Conservation (phyloP, 495 filamentous ascomycete species). For the Neurospora sp. region DNA sequence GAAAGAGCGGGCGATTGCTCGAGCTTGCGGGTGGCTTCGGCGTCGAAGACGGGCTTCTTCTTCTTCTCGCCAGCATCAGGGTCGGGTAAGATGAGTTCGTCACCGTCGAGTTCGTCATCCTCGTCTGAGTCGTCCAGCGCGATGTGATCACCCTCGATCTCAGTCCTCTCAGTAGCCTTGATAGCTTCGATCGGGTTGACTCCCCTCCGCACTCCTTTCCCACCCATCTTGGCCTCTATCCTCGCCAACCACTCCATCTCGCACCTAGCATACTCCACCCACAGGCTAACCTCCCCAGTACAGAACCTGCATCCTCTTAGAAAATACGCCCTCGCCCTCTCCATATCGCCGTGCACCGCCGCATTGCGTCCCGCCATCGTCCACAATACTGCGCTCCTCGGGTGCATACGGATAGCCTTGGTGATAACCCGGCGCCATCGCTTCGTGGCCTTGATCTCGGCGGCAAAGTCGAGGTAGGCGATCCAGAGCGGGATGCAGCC, state of each 20-base stretch:
- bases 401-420: conserved; percentile 70
- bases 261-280: conserved; percentile 83
- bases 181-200: conserved; percentile 28
- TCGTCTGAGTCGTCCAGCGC: conserved; percentile 30
- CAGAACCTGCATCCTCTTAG: conserved; percentile 88
- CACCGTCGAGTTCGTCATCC: conserved; percentile 30
- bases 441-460: conserved; percentile 65
- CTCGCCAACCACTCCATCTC: conserved; percentile 87
- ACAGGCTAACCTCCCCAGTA: conserved; percentile 56
- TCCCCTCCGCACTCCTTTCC: conserved; percentile 42
- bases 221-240: conserved; percentile 59
- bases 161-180: conserved; percentile 25
- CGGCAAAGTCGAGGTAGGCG: conserved; percentile 78
- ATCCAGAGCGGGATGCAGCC: conserved; percentile 81
- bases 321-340: conserved; percentile 64
- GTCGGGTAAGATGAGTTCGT: conserved; percentile 33
- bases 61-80: conserved; percentile 23
- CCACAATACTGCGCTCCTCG: conserved; percentile 77
- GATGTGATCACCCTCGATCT: conserved; percentile 19
- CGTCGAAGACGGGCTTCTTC: conserved; percentile 40
- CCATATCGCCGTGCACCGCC: conserved; percentile 75
- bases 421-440: conserved; percentile 71
- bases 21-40: conserved; percentile 48
- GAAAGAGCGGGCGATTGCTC: conserved; percentile 70
- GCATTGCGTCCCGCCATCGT: conserved; percentile 70